A percentile compares a stretch with the other conserved stretches of the same genome.
phyloP scores from a whole-genome alignment of 805 yeast species.

The Lipomyces spencermartinsiae region DNA sequence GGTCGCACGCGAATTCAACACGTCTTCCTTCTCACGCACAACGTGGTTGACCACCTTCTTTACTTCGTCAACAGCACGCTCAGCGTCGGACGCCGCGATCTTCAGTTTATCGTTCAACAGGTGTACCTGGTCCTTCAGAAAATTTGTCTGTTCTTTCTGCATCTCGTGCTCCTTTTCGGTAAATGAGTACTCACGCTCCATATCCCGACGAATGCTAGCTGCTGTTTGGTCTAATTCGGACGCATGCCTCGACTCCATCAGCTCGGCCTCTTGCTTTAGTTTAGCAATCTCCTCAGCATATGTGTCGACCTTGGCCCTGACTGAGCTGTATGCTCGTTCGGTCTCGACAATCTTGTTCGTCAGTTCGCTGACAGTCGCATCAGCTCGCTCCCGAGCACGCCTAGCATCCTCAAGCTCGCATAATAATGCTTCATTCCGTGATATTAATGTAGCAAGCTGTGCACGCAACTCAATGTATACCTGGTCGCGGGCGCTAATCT shows the following conservation, averaged over 20 bases:
- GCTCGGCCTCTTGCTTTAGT: conserved; percentile 8
- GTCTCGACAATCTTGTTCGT: conserved; percentile 22
- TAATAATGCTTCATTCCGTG: conserved; percentile 17
- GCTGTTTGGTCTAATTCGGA: conserved; percentile 22
- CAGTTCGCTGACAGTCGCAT: conserved; percentile 19
- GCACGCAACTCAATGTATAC: conserved; percentile 7
- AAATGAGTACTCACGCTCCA: conserved; percentile 20
- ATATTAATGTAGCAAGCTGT: conserved; percentile 11
- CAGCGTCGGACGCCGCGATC: conserved; percentile 12
- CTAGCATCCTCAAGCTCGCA: conserved; percentile 26
- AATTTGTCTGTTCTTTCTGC: conserved; percentile 24
- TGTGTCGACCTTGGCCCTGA: conserved; percentile 17
- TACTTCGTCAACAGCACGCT: conserved; percentile 12
- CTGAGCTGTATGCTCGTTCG: conserved; percentile 12
- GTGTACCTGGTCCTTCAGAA: conserved; percentile 26
- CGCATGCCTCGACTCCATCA: conserved; percentile 12
- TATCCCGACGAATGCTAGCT: background rate
- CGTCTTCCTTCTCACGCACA: conserved; percentile 25
- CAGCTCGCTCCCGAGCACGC: conserved; percentile 21
- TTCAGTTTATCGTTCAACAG: conserved; percentile 26
- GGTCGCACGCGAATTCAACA: conserved; percentile 23
- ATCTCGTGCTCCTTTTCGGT: conserved; percentile 20
- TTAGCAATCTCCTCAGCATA: conserved; percentile 19
- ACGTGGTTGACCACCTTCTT: conserved; percentile 9
- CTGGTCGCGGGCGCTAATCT: conserved; percentile 5